phyloP scores from a whole-genome alignment of 306 rosid species.

The Clitoria ternatea region DNA sequence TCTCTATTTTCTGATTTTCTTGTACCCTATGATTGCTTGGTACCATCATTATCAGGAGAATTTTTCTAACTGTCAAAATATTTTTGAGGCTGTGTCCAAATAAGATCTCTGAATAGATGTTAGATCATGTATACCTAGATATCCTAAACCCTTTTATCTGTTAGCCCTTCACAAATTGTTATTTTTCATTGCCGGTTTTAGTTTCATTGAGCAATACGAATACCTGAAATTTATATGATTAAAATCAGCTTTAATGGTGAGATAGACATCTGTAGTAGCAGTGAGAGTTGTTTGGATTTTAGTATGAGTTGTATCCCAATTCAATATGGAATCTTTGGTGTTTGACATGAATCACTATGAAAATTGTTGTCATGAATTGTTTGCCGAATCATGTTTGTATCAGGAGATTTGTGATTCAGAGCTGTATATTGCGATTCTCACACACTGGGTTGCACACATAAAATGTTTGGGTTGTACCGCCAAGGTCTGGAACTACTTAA shows the following conservation, averaged over 20 bases:
- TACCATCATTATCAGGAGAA: background rate
- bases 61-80: background rate
- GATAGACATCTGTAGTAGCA: no score
- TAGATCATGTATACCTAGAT: background rate
- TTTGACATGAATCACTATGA: no score
- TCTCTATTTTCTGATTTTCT: background rate
- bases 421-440: no score
- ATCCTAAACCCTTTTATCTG: background rate
- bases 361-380: no score
- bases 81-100: background rate
- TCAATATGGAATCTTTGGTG: no score
- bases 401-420: no score
- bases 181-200: conserved; percentile 11
- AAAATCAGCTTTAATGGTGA: background rate
- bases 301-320: no score
- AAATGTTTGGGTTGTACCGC: no score
- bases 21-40: background rate
- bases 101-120: background rate
- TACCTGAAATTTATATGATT: background rate
- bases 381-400: no score
- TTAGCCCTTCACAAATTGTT: background rate
- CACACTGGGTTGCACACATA: no score
- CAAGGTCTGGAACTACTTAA: no score
- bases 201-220: conserved; percentile 13
- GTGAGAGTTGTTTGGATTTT: no score